phyloP scores from a whole-genome alignment of 1,139 yeast species.

The Kodamaea arcana region DNA sequence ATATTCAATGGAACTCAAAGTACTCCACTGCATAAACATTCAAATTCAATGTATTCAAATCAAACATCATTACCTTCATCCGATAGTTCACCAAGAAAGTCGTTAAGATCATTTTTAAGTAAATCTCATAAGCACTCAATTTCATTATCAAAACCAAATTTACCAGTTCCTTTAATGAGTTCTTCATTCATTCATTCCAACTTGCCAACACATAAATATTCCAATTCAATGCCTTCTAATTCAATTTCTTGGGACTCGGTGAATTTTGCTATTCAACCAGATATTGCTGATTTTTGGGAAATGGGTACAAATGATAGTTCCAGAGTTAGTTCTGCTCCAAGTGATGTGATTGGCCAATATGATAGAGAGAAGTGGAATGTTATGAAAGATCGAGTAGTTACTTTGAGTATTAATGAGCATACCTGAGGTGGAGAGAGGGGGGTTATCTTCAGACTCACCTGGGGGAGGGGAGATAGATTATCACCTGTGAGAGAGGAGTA shows the following conservation, averaged over 20 bases:
- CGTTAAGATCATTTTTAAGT: constrained; percentile 21
- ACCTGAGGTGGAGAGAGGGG: not conserved
- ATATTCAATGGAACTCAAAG: not conserved
- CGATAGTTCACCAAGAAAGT: constrained; percentile 25
- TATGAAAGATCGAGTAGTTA: constrained; percentile 25
- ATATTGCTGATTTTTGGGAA: constrained; percentile 34
- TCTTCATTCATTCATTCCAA: not conserved
- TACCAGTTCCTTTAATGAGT: constrained; percentile 2
- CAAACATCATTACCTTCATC: constrained; percentile 27
- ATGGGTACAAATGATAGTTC: constrained; percentile 37
- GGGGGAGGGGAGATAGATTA: too few species aligned
- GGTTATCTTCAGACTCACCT: too few species aligned
- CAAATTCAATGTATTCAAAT: constrained; percentile 27
- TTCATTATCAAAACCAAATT: constrained; percentile 12
- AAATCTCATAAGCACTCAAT: constrained; percentile 13
- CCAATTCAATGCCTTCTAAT: constrained; percentile 1
- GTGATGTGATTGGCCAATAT: constrained; percentile 59
- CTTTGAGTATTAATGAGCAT: not conserved
- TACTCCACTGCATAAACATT: constrained; percentile 18
- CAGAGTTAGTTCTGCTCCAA: constrained; percentile 48
- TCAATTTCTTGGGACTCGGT: not conserved
- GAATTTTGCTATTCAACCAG: constrained; percentile 4
- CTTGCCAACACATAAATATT: not conserved
- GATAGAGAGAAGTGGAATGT: constrained; percentile 65
- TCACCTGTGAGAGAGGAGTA: too few species aligned